phyloP scores from a whole-genome alignment of 192 early-diverging fungal genomes.

The Umbelopsis vinacea region DNA sequence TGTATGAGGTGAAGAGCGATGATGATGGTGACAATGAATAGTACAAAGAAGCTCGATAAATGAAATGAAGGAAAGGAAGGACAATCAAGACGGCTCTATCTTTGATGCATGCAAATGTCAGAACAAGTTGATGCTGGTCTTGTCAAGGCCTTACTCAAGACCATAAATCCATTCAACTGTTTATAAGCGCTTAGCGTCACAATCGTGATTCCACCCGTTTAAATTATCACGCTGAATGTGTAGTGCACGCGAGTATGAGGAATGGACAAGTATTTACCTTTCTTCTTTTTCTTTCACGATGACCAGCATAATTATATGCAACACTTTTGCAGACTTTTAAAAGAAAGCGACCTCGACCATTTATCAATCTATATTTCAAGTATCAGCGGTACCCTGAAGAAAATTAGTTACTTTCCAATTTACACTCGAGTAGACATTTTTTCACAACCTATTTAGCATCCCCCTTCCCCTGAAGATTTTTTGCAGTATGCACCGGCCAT shows the following conservation, averaged over 20 bases:
- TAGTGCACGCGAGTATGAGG: neutral
- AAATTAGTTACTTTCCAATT: no score
- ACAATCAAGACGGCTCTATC: neutral
- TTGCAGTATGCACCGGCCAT: neutral
- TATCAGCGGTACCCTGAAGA: no score
- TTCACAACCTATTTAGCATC: no score
- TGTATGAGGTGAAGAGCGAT: neutral
- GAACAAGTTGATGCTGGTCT: no score
- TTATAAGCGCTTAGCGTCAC: neutral
- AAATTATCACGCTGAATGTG: conserved; percentile 19
- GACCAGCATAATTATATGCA: neutral
- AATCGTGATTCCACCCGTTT: conserved; percentile 9
- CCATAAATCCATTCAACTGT: neutral
- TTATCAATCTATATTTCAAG: no score
- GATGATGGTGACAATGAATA: neutral
- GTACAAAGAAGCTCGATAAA: neutral
- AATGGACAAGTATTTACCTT: neutral
- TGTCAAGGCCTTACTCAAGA: neutral
- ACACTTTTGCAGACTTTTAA: neutral
- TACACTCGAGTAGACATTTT: no score
- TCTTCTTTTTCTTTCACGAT: neutral
- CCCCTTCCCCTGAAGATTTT: neutral
- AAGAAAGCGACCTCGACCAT: no score
- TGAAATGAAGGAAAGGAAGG: neutral
- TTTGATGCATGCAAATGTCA: no score